These are phyloP conservation scores for Phyllosticta citrichinensis DNA, from an alignment of 2,329 filamentous ascomycete species.

Conservation along the genomic window DNA sequence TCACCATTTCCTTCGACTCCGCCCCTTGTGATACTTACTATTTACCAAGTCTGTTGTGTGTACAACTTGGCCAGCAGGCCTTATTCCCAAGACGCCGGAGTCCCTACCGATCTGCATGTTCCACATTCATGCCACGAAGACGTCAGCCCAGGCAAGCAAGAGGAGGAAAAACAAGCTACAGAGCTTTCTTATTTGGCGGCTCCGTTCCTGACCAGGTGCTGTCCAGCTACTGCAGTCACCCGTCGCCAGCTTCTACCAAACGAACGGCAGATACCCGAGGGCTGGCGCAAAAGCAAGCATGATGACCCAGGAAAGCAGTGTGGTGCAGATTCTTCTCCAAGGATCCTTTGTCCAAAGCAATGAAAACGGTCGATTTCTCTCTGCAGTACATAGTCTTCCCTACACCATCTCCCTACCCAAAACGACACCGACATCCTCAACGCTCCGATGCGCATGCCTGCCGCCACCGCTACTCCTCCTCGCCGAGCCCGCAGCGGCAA, in stretches of 20 bases:
- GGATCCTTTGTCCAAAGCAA: not conserved
- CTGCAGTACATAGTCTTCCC: not conserved
- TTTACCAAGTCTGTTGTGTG: too few relatives aligned
- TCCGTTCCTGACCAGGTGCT: too few relatives aligned
- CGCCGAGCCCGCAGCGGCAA: constrained; percentile 20
- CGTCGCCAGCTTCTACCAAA: not conserved
- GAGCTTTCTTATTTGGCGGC: too few relatives aligned
- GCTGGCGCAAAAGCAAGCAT: not conserved
- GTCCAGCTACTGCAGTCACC: not conserved
- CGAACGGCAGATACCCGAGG: not conserved
- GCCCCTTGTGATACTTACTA: too few relatives aligned
- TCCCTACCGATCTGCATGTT: too few relatives aligned
- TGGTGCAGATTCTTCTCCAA: too few relatives aligned
- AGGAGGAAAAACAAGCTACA: too few relatives aligned
- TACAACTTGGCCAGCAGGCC: too few relatives aligned
- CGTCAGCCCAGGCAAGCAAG: too few relatives aligned
- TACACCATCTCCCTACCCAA: not conserved
- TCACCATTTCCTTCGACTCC: too few relatives aligned
- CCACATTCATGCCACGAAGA: too few relatives aligned
- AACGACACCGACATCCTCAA: not conserved
- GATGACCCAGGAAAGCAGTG: not conserved
- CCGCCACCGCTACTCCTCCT: not conserved
- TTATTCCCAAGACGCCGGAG: too few relatives aligned
- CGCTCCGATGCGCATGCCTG: not conserved
- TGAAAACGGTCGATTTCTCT: not conserved